Base-by-base conservation (phyloP, 331 rosid genomes). In the Saraca asoca region DNA sequence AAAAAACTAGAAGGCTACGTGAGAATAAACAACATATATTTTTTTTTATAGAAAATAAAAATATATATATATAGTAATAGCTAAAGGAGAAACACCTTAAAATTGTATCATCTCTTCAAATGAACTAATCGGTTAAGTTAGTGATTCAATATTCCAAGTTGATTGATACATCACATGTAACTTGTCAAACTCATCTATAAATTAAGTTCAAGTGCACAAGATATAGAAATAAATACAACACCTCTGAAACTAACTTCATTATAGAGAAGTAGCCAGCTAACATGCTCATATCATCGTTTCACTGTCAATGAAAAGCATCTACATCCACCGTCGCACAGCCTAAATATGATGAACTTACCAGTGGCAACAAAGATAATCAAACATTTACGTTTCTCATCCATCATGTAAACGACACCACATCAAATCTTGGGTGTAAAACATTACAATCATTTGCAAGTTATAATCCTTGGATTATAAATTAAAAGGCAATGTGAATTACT, bases 361-460 rank as follows among this genome's bases (percentile, higher is more conserved):
- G 43, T 39, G 43, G 43, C 7, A 39, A 8, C 2, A 10, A 39
- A 39, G 43, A 39, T 39, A 10, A 5, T 8, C 10, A 58, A 59
- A 33, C 37, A 9, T 43, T 42, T 33, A 45, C 20, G 6, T 52
- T 41, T 53, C 51, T 49, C 58, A 45, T 29, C 52, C 83, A 64
- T 69, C 63, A 59, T 52, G 38, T 12, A 42, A 19, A 66, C 34
- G 9, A 29, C 55, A 46, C n/a, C 39, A 45, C n/a, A 64, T 59
- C 59, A 50, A 69, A 54, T 45, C 59, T 4, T 3, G 58, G 66
- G 66, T 38, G 49, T 60, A 55, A 44, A 55, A 44, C 68, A 74
- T 64, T 14, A 51, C 33, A 62, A 56, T 20, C 34, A 31, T 6
- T 5, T 17, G 7, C 48, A 42, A 42, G 44, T 24, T 19, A 43